These are phyloP conservation scores for Exophiala sp. DNA, from an alignment of 2,329 filamentous ascomycete species.

Conservation along the genomic window DNA sequence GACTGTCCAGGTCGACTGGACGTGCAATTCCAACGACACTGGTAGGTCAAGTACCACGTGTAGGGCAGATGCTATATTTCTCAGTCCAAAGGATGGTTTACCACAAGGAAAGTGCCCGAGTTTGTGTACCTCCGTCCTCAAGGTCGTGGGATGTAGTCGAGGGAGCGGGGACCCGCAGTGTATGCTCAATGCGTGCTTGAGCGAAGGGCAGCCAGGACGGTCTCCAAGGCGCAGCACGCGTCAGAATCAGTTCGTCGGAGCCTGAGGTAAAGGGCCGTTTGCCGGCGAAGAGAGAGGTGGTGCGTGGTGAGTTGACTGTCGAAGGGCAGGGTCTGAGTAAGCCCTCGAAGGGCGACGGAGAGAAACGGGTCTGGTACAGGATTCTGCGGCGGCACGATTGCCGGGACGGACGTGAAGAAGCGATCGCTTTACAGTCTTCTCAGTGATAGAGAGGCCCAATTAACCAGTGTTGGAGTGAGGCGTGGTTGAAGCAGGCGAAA, in stretches of 20 bases:
- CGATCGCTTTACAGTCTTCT: not conserved
- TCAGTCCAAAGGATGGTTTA: not conserved
- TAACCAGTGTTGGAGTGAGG: not conserved
- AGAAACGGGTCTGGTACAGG: conserved; percentile 1
- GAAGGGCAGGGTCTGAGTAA: conserved; percentile 18
- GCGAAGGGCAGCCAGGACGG: not conserved
- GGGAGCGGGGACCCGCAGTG: not conserved
- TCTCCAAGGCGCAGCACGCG: not conserved
- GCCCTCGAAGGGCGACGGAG: conserved; percentile 12
- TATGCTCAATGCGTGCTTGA: conserved; percentile 1
- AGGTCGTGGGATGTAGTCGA: not conserved
- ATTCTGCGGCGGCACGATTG: not conserved
- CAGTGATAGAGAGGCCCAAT: not conserved
- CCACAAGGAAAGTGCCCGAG: not conserved
- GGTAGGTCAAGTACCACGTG: not conserved
- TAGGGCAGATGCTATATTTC: not conserved
- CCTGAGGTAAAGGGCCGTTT: not conserved
- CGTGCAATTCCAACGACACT: not conserved
- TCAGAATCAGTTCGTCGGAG: not conserved
- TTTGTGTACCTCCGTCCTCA: not conserved
- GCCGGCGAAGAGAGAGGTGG: conserved; percentile 4
- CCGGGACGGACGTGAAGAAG: conserved; percentile 1
- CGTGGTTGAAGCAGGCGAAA: conserved; percentile 5
- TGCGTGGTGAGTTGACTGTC: not conserved
- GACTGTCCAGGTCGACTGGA: conserved; percentile 9